Base-by-base conservation (phyloP, 345 rosid species). In the Excoecaria agallocha region DNA sequence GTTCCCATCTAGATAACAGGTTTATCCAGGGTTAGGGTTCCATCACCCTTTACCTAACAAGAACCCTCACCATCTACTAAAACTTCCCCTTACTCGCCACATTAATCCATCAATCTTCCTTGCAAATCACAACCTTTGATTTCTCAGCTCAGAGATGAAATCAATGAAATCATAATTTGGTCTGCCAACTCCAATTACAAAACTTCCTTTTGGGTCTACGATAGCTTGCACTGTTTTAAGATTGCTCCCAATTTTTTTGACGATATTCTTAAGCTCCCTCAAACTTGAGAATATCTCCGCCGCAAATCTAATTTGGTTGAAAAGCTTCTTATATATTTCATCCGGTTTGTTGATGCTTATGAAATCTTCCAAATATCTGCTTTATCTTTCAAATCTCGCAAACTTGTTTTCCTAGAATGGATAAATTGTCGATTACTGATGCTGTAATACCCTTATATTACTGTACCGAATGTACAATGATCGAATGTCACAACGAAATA, bases 221-320 rank as follows among this genome's bases (percentile, higher is more conserved):
- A 83, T 50, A 77, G 83, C 73, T 49, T 89, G 68, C 19, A 45
- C 59, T 81, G 74, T 3, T 86, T 89, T 39, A 77, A 80, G 9
- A 69, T 69, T 58, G 66, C 84, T 48, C 90, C 86, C 51, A 80
- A 87, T 71, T 76, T 82, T 12, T 76, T 87, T 1, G 81, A 74
- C 16, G 90, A 87, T 58, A 66, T 84, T 63, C 87, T 89, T 75
- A 88, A 78, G 68, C 86, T 89, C 72, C 91, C 91, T 3, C 91
- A 89, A 41, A 79, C 88, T 12, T 89, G 66, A 16, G 82, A 82
- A 1, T 79, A 84, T 65, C 82, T 89, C 50, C 77, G 83, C 66
- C 73, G 75, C 24, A 76, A 85, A n/a, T 84, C 82, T 41, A 70
- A 48, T 20, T 81, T 81, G 77, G 77, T 85, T 1, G 93, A 89